These are phyloP conservation scores for Penicillium occitanis DNA, from an alignment of 2,329 filamentous ascomycete species.

Conservation along the genomic window DNA sequence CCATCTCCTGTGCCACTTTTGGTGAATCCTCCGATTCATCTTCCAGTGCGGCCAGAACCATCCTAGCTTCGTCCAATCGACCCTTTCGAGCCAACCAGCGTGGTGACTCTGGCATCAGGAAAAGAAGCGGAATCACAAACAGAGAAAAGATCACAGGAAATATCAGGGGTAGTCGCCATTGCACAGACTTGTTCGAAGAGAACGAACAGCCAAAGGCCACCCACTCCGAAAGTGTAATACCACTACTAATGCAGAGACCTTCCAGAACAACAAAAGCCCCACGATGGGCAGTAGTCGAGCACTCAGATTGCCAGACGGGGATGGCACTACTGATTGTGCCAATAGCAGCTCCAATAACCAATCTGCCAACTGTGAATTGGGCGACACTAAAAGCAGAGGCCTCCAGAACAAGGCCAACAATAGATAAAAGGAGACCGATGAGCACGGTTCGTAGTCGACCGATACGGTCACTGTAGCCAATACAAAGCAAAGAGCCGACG, in stretches of 20 bases:
- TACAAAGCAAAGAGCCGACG: conserved; percentile 48
- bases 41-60: conserved; percentile 58
- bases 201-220: conserved; percentile 49
- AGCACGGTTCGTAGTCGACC: conserved; percentile 50
- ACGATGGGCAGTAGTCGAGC: conserved; percentile 43
- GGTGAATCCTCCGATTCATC: conserved; percentile 46
- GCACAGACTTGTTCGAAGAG: conserved; percentile 25
- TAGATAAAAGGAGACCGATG: conserved; percentile 40
- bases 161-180: conserved; percentile 29
- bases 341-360: conserved; percentile 47
- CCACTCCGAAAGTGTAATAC: conserved; percentile 48
- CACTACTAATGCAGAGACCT: conserved; percentile 46
- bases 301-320: conserved; percentile 46
- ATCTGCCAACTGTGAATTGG: conserved; percentile 49
- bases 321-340: conserved; percentile 47
- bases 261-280: conserved; percentile 45
- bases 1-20: conserved; percentile 56
- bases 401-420: conserved; percentile 48
- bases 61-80: conserved; percentile 63
- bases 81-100: conserved; percentile 64
- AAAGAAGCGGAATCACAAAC: conserved; percentile 36
- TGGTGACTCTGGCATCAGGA: conserved; percentile 55
- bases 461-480: conserved; percentile 47
- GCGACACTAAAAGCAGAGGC: conserved; percentile 47
- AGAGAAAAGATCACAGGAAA: conserved; percentile 29